Evolutionary conservation across 2,329 filamentous ascomycete genomes (phyloP), one percentile per base, ranked within the genome.

Genomic region (Xylaria sp.): DNA sequence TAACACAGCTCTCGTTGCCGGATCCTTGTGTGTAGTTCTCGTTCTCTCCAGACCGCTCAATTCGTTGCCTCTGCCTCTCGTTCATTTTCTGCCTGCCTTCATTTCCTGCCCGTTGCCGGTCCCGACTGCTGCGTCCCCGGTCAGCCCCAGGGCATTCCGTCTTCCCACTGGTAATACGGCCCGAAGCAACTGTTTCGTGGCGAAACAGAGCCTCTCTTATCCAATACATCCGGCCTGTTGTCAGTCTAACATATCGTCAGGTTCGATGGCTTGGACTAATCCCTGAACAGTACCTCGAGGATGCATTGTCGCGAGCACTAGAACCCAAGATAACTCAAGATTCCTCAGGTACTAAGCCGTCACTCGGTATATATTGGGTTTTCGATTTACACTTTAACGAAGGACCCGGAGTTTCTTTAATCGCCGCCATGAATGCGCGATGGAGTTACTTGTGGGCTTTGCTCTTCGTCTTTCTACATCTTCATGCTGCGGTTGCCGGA

Each of bases 401-500:
- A 59, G n/a, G 15, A 41, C 32, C 18, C 34, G 41, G 41, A 13
- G 4, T 48, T 65, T 41, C 25, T 25, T 12, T 12, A 7, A 39
- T 9, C 48, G 39, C 45, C 58, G 70, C 61, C 61, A 83, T 83
- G 83, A 68, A 79, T 60, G 70, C 72, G 28, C 78, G 72, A 65
- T 75, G 78, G 68, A 66, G 72, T 63, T 77, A 76, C 56, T 63
- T 81, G 50, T 81, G 78, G 78, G 77, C 78, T 41, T 70, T 84
- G 52, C 71, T 85, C 64, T 81, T 79, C 71, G 72, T 84, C 25
- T 58, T 80, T 4, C 56, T 84, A 48, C 75, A 76, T 48, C 72
- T 83, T 28, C 80, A 84, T 50, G 69, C 79, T 55, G 79, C 77
- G 23, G 72, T 75, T 25, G 80, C 80, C 12, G 77, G 80, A 48